Percentiles rank a stretch among this genome's conserved stretches.
Conservation (phyloP, 257 asterid species). For the Solanum neorickii region DNA sequence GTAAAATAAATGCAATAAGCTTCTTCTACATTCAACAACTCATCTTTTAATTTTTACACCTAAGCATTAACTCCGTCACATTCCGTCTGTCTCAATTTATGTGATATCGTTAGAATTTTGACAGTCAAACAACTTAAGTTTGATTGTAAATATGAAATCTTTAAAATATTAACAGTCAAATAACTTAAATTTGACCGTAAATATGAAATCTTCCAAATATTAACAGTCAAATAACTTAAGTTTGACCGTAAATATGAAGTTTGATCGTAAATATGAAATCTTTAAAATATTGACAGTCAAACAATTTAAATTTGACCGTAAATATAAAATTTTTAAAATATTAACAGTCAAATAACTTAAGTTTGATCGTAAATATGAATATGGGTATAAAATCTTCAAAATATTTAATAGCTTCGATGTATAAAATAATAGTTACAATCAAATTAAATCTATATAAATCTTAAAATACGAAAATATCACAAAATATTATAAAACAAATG, state of each 20-base stretch:
- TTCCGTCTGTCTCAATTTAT: accelerated
- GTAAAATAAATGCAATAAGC: background rate
- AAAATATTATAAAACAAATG: background rate
- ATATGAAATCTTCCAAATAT: background rate
- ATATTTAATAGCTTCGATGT: accelerated
- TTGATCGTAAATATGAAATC: background rate
- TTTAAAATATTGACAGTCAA: background rate
- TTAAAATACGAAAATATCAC: background rate
- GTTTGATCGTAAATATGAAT: background rate
- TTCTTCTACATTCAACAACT: background rate
- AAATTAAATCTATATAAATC: background rate
- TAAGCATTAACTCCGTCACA: background rate
- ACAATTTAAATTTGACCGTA: background rate
- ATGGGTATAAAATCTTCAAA: background rate
- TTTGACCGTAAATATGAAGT: background rate
- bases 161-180: background rate
- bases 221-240: background rate
- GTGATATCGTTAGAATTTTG: accelerated
- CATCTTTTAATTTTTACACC: constrained; percentile 11
- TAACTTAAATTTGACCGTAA: background rate
- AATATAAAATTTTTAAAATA: background rate
- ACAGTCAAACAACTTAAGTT: accelerated
- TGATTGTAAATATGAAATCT: background rate
- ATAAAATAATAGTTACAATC: background rate
- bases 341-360: background rate